These are phyloP conservation scores for Hansenula sp. DNA, from an alignment of 1,139 yeast genomes.

Conservation along the genomic window DNA sequence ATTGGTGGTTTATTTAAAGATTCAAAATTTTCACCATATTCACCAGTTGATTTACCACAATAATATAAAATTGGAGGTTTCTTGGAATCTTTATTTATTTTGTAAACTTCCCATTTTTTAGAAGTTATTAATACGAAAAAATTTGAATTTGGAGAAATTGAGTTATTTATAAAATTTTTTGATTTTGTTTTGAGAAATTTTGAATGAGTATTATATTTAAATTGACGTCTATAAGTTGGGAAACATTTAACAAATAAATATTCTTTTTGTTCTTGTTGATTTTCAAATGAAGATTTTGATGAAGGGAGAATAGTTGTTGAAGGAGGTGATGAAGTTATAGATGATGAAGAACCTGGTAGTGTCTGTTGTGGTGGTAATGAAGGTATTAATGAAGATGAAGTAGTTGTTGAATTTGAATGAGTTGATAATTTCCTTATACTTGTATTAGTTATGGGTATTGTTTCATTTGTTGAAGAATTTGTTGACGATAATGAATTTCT, in stretches of 20 bases:
- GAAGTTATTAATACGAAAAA: slow-evolving; percentile 63
- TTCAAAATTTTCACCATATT: slow-evolving; percentile 49
- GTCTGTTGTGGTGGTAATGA: slow-evolving; percentile 5
- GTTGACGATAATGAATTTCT: slow-evolving; percentile 4
- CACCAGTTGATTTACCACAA: slow-evolving; percentile 68
- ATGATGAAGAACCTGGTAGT: too few species aligned
- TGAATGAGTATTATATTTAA: slow-evolving; percentile 62
- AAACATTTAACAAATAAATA: slow-evolving; percentile 71
- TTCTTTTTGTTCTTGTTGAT: slow-evolving; percentile 32
- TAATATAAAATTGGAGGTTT: slow-evolving; percentile 54
- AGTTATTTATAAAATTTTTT: slow-evolving; percentile 50
- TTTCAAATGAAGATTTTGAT: not conserved
- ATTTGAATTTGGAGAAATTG: slow-evolving; percentile 59
- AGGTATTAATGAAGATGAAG: slow-evolving; percentile 1
- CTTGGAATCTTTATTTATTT: slow-evolving; percentile 38
- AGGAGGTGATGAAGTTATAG: slow-evolving; percentile 4
- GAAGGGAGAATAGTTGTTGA: slow-evolving; percentile 6
- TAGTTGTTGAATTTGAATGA: not conserved
- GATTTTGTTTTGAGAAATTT: slow-evolving; percentile 43
- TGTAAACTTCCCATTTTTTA: slow-evolving; percentile 69
- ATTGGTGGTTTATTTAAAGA: slow-evolving; percentile 29
- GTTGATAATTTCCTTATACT: slow-evolving; percentile 1
- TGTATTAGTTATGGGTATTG: slow-evolving; percentile 1
- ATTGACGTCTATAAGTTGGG: slow-evolving; percentile 71
- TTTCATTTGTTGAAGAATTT: not conserved